Base-by-base conservation (phyloP, 176 grass and related monocot species). In the Chrysopogon serrulatus region DNA sequence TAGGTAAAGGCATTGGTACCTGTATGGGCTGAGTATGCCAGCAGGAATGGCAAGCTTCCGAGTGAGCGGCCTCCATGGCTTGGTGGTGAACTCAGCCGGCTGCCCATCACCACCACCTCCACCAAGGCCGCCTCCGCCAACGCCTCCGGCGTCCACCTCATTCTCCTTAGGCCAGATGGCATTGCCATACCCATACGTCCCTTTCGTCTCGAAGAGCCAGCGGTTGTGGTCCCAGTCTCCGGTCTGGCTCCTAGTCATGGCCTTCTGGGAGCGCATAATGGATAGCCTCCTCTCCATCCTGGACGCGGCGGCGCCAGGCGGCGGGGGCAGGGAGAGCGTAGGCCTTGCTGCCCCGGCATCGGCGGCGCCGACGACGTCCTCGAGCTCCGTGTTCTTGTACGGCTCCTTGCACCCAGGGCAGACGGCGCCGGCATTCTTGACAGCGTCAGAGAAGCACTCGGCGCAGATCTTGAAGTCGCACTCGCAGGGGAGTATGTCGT, bases 131-230 rank as follows among this genome's bases (percentile, higher is more conserved):
- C 86, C 92, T 0, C 90, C 93, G 0, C 86, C 80, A 0, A 65
- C 41, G 0, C 72, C 80, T 0, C 44, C 54, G 0, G 24, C 82
- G 6, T 82, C 90, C 41, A 72, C 54, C 61, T 83, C 90, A 32
- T 90, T 94, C 84, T 96, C 96, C 37, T 86, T 87, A 3, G 96
- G 91, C 96, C 96, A 99, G 19, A 99, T 99, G 3, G 96, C 96
- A 85, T 99, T 99, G 21, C 96, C 96, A n/a, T 96, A 99, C 2
- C 96, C 96, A 73, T 99, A 99, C 0, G 96, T 99, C 0, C 96
- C 96, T 61, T 99, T 99, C 2, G 96, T 99, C 87, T 99, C 96
- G 18, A 99, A 99, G 2, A 99, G 73, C 96, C 96, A 99, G 5
- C 93, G 85, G 36, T 95, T 96, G 43, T 99, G 93, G 83, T 99